phyloP scores from a whole-genome alignment of 2,329 filamentous ascomycete genomes.

The Ophiostoma angusticollis region DNA sequence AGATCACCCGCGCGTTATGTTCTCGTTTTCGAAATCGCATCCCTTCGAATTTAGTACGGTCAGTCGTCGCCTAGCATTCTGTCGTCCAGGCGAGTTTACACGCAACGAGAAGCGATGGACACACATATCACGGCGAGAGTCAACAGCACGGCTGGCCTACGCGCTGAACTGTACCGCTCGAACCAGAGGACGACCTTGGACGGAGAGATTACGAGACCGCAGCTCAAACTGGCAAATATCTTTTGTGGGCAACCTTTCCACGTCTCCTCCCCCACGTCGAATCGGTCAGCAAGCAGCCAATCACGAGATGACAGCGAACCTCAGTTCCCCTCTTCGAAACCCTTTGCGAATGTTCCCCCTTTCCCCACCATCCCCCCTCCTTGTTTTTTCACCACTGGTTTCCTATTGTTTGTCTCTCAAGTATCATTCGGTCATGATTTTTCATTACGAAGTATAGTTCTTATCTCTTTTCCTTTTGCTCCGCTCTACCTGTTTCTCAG shows the following conservation, averaged over 20 bases:
- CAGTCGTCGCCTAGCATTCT: too few relatives aligned
- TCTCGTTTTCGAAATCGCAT: too few relatives aligned
- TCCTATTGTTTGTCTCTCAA: background rate
- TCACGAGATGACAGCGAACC: too few relatives aligned
- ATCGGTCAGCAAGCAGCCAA: conserved; percentile 2
- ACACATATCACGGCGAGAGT: background rate
- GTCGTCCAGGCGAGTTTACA: too few relatives aligned
- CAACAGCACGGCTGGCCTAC: background rate
- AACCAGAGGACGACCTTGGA: conserved; percentile 1
- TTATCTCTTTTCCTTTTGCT: background rate
- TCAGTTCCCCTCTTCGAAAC: background rate
- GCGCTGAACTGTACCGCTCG: background rate
- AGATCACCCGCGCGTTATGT: too few relatives aligned
- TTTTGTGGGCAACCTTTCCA: background rate
- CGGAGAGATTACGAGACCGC: background rate
- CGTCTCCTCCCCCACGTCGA: background rate
- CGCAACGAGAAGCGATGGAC: too few relatives aligned
- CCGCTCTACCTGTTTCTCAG: conserved; percentile 6
- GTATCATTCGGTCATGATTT: background rate
- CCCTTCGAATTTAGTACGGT: too few relatives aligned
- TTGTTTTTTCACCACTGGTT: background rate
- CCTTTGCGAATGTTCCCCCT: conserved; percentile 12
- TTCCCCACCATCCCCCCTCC: conserved; percentile 4
- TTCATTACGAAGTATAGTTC: background rate
- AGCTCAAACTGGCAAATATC: background rate